Base-by-base conservation (phyloP, 805 yeast species). In the Metschnikowia colocasiae region DNA sequence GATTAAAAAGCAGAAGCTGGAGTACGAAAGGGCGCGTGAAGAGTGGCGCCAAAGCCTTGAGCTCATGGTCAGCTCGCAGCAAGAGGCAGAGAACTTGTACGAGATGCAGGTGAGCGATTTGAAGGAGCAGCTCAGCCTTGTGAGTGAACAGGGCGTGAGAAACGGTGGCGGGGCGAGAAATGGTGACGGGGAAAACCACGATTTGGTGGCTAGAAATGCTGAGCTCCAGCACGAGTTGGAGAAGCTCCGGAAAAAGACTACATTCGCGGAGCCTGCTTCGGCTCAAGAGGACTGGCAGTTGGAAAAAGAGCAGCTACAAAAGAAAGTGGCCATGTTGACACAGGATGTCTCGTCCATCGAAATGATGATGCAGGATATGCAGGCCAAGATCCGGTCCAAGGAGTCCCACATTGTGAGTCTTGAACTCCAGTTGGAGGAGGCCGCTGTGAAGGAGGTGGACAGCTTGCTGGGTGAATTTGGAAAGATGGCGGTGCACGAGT, bases 31-130 rank as follows among this genome's bases (percentile, higher is more conserved):
- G 13, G 85, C 83, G 38, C 67, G 85, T 25, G 76, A 74, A 40
- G 86, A 83, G 57, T 69, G 85, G 65, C 61, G 83, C 39, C 79
- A 76, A 42, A 81, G 79, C 15, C 71, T 83, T 41, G 83, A 78
- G 49, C 64, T 79, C 37, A 69, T 83, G 60, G 78, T 80, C 37
- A 60, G 65, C 27, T 80, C 81, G 35, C 80, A 81, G 31, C 75
- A 72, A 42, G 85, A 81, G 49, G 79, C 76, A 48, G 84, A 78
- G 50, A 58, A 60, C 18, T 62, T 77, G 29, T 81, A 75, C 55
- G 67, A 72, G 42, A 61, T 64, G n/a, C 77, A 78, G 50, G 63
- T 81, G 41, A 61, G 61, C 31, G 75, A 73, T 29, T 63, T 71
- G 34, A 51, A 54, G 42, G 57, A 51, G 35, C 57, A 54, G 38